phyloP scores from a whole-genome alignment of 2,329 filamentous ascomycete species.

The Trichoderma cornu-damae region DNA sequence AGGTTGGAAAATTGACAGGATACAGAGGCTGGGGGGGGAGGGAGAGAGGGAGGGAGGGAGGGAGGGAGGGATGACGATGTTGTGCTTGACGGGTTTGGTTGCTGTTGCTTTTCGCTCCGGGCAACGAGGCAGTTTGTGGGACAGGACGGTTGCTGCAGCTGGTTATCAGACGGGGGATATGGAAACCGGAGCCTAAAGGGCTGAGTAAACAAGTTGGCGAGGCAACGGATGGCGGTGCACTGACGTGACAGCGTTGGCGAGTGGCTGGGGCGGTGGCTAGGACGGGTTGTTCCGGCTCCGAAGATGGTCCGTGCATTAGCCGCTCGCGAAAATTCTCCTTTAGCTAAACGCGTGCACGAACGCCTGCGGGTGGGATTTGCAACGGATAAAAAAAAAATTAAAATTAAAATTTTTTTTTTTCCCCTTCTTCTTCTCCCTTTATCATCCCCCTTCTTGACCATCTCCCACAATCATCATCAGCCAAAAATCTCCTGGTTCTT shows the following conservation, averaged over 20 bases:
- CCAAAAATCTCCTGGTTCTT: not conserved
- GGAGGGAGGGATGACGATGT: conserved; percentile 16
- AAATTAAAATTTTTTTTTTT: conserved; percentile 2
- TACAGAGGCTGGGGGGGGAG: conserved; percentile 6
- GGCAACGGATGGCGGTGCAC: conserved; percentile 28
- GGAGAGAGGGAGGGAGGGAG: too few relatives aligned
- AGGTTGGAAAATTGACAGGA: conserved; percentile 3
- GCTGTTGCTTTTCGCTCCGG: conserved; percentile 18
- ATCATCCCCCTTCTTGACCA: conserved; percentile 15
- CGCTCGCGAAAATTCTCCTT: conserved; percentile 5
- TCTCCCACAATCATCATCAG: not conserved
- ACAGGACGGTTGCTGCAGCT: conserved; percentile 20
- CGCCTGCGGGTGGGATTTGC: not conserved
- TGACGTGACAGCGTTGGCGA: conserved; percentile 7
- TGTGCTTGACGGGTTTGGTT: conserved; percentile 7
- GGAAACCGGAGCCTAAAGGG: conserved; percentile 20
- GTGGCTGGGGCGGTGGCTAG: conserved; percentile 9
- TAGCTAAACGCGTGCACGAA: conserved; percentile 2
- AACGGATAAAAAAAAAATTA: not conserved
- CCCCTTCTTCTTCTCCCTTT: conserved; percentile 18
- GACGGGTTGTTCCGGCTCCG: conserved; percentile 6
- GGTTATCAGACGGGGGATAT: conserved; percentile 3
- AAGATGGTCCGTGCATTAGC: conserved; percentile 12
- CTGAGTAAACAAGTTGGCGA: conserved; percentile 33
- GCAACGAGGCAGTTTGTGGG: conserved; percentile 21